Conservation (phyloP, 148 eudicot species). For the Amaranthus hypochondriacus region DNA sequence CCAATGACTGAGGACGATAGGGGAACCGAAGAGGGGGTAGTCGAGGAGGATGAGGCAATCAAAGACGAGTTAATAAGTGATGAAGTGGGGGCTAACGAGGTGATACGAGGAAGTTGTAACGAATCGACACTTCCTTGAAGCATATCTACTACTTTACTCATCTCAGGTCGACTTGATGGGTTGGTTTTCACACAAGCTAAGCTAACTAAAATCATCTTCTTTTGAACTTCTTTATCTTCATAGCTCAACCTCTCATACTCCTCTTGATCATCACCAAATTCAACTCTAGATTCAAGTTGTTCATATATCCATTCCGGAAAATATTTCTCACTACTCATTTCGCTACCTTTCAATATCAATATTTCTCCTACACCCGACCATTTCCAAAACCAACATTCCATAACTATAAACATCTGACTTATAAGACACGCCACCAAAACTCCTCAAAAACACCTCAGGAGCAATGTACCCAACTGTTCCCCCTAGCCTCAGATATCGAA, state of each 20-base stretch:
- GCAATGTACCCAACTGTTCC: constrained; percentile 39
- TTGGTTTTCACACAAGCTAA: constrained; percentile 47
- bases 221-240: constrained; percentile 26
- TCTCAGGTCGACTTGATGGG: constrained; percentile 45
- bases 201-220: constrained; percentile 46
- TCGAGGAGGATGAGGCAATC: no score
- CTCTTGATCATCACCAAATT: background rate
- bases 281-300: constrained; percentile 25
- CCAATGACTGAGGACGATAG: no score
- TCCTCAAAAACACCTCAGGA: constrained; percentile 29
- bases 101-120: constrained; percentile 13
- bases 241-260: background rate
- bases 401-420: constrained; percentile 35
- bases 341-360: background rate
- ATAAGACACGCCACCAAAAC: constrained; percentile 30
- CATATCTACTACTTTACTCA: constrained; percentile 43
- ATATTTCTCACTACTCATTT: background rate
- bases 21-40: no score
- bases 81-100: constrained; percentile 6
- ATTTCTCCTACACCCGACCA: constrained; percentile 30
- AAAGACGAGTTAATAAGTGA: background rate
- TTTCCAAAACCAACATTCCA: constrained; percentile 29
- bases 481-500: constrained; percentile 31
- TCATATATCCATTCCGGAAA: constrained; percentile 37
- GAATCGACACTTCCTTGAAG: constrained; percentile 28